Evolutionary conservation across 371 early-diverging fungal genomes (phyloP), one percentile per base, ranked within the genome.

Genomic region (Aphelidium insulamus): DNA sequence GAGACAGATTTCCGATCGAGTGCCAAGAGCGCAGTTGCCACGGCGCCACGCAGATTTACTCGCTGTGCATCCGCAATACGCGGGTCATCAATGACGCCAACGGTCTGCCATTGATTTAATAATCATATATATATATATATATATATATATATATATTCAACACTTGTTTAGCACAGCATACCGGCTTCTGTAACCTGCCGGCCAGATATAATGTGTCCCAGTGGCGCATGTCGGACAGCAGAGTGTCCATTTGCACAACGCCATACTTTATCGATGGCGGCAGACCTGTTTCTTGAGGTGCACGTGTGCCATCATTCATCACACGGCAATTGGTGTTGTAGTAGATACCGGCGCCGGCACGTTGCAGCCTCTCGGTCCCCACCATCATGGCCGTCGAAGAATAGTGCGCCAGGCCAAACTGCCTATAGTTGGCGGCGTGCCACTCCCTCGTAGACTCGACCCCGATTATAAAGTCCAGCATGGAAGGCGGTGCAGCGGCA

Each of bases 211-310:
- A 56, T 2, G 81, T 76, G 31, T 85, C 78, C 97, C 97, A 95
- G 45, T 84, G 72, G 27, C 76, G 54, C 35, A 95, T 49, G 45
- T 95, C 97, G 40, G 64, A 62, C 34, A 76, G 66, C 10, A 92
- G 54, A 23, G 53, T 54, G 40, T 84, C 80, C 46, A 90, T 75
- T 5, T 84, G 80, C 8, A 90, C 75, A 6, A 95, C 97, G 6
- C 97, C 97, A 46, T 95, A 95, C 50, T 95, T 95, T 43, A 92
- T 62, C 29, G n/a, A n/a, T n/a, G n/a, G n/a, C n/a, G n/a, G n/a
- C n/a, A n/a, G n/a, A n/a, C n/a, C n/a, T n/a, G n/a, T n/a, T n/a
- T n/a, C n/a, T n/a, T n/a, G n/a, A n/a, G n/a, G n/a, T n/a, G n/a
- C n/a, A n/a, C n/a, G n/a, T n/a, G n/a, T n/a, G n/a, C n/a, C n/a